These are phyloP conservation scores for Fraxinus anomala DNA, from an alignment of 257 asterid genomes.

Conservation along the genomic window DNA sequence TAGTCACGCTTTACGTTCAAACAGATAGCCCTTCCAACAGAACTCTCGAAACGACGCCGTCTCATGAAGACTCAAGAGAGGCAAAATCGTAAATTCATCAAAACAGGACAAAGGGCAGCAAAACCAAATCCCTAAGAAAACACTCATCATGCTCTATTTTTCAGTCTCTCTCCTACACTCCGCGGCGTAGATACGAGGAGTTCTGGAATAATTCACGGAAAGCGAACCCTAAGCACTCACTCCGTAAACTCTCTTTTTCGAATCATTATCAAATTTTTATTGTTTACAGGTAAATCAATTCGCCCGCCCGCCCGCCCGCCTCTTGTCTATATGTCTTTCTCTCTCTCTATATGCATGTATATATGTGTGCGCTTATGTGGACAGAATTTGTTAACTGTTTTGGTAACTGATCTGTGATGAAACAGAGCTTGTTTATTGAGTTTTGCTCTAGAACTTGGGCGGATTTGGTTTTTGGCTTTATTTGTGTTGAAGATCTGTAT, in stretches of 20 bases:
- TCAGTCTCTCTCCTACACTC: constrained; percentile 38
- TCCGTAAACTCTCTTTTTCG: not conserved
- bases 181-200: constrained; percentile 62
- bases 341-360: not conserved
- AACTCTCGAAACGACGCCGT: constrained; percentile 1
- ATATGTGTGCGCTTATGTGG: not conserved
- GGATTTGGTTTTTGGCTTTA: not conserved
- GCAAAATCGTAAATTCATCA: constrained; percentile 24
- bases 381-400: not conserved
- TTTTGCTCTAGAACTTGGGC: not conserved
- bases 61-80: not conserved
- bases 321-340: not conserved
- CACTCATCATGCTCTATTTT: not conserved
- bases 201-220: constrained; percentile 30
- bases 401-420: not conserved
- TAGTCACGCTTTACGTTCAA: no score
- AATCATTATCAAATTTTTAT: constrained; percentile 21
- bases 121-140: constrained; percentile 19
- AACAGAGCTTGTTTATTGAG: constrained; percentile 6
- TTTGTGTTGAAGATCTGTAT: not conserved
- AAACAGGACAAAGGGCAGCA: constrained; percentile 23
- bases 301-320: no score
- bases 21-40: not conserved
- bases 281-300: constrained; percentile 20
- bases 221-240: constrained; percentile 17